Percentiles rank a stretch among this genome's conserved stretches.
Conservation (phyloP, 1,284 basidiomycete species). For the Microbotryum intermedium region DNA sequence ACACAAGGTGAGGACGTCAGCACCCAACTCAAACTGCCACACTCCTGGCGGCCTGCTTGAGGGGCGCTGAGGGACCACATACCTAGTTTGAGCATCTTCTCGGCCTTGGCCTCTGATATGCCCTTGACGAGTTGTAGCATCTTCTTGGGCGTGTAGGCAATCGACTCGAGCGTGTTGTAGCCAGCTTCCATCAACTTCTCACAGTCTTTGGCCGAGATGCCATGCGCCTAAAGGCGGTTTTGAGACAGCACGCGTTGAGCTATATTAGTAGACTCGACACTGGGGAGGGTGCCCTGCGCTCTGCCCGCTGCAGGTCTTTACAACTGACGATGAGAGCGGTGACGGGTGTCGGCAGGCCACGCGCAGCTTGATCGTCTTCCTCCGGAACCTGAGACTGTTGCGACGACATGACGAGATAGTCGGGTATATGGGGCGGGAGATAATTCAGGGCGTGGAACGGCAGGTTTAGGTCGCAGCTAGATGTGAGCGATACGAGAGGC, state of each 20-base stretch:
- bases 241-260: no score
- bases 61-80: slow-evolving; percentile 32
- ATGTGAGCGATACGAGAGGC: no score
- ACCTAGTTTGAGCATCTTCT: slow-evolving; percentile 92
- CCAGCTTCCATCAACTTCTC: slow-evolving; percentile 94
- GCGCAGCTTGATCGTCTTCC: slow-evolving; percentile 5
- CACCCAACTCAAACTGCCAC: not conserved
- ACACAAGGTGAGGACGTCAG: not conserved
- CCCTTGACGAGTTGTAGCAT: slow-evolving; percentile 84
- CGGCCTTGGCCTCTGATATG: slow-evolving; percentile 94
- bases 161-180: slow-evolving; percentile 85
- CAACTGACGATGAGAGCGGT: slow-evolving; percentile 10
- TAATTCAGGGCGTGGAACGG: no score
- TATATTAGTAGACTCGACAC: no score
- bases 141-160: slow-evolving; percentile 98
- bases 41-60: not conserved
- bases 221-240: slow-evolving; percentile 44
- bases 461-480: no score
- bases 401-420: slow-evolving; percentile 17
- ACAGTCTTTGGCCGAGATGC: slow-evolving; percentile 83
- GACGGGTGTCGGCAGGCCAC: slow-evolving; percentile 18
- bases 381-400: slow-evolving; percentile 13
- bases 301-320: no score
- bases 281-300: no score
- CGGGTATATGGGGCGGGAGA: not conserved